Percentiles rank a stretch among this genome's conserved stretches.
Conservation (phyloP, 306 rosid species). For the Acacia confusa region DNA sequence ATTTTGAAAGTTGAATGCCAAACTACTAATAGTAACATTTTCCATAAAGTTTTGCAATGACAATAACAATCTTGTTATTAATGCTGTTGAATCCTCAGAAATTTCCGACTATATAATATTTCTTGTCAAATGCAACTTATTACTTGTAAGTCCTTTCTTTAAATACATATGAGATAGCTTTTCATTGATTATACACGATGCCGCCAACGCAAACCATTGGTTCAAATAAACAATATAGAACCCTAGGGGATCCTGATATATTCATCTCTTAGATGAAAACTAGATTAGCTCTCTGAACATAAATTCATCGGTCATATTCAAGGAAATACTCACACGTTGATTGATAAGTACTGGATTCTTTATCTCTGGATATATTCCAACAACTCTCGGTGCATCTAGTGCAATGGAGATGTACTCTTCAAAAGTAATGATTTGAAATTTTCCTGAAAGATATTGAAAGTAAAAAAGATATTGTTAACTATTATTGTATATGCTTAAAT, state of each 20-base stretch:
- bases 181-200: constrained; percentile 3
- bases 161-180: not conserved
- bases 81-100: not conserved
- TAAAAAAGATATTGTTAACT: constrained; percentile 26
- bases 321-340: constrained; percentile 69
- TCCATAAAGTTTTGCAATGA: not conserved
- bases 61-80: not conserved
- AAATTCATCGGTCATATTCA: constrained; percentile 16
- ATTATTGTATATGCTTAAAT: not conserved
- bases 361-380: constrained; percentile 97
- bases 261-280: not conserved
- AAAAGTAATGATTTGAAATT: constrained; percentile 74
- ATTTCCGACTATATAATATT: not conserved
- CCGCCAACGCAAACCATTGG: constrained; percentile 3
- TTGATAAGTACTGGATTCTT: constrained; percentile 83
- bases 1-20: not conserved
- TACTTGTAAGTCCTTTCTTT: not conserved
- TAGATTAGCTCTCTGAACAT: not conserved
- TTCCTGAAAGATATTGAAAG: constrained; percentile 55
- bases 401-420: constrained; percentile 88
- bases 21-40: not conserved
- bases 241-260: not conserved
- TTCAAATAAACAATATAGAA: not conserved
- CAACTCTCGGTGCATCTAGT: constrained; percentile 79
- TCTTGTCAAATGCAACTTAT: not conserved